Base-by-base conservation (phyloP, 352 stramenopile species). In the Phytophthora vignae region DNA sequence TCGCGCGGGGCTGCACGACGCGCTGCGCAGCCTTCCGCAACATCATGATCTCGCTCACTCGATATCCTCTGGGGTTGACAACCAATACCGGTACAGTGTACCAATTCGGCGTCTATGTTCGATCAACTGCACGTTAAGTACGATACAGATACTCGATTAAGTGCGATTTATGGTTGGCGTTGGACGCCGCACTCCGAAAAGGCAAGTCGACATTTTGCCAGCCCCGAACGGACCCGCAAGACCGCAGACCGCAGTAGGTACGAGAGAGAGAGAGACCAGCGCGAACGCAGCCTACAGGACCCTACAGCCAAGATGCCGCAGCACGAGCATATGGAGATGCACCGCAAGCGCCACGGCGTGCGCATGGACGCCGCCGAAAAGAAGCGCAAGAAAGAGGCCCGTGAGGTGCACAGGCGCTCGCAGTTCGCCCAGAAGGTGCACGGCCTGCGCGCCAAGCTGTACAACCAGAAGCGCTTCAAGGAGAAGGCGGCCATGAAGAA, bases 401-500 rank as follows among this genome's bases (percentile, higher is more conserved):
- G 98, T 82, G 92, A 99, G 73, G 98, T 97, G 27, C 98, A 99
- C 79, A 96, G 98, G 42, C 90, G 94, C 54, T 99, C 97, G 57
- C 91, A 99, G 78, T 99, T 99, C 77, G 95, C 98, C 15, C 97
- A 99, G 85, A 99, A 99, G 90, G 95, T 99, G 15, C 96, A 99
- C 71, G 98, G 98, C 63, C 86, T 99, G 60, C 91, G 98, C 21
- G 98, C 98, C 19, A 99, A 99, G 84, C 87, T 99, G 58, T 99
- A 99, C 91, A 99, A 99, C 82, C 89, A 99, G 76, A 98, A 99
- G 78, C 94, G 98, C 14, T 99, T 99, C 88, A 99, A 99, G 87
- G 98, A 99, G 91, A 99, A 99, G 93, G 98, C 98, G 3, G 97
- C 97, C 15, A 99, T 99, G 97, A 98, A 98, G 70, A 99, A 99